Conservation (phyloP, 495 filamentous ascomycete genomes). For the Lasiosphaeriaceae sp. region DNA sequence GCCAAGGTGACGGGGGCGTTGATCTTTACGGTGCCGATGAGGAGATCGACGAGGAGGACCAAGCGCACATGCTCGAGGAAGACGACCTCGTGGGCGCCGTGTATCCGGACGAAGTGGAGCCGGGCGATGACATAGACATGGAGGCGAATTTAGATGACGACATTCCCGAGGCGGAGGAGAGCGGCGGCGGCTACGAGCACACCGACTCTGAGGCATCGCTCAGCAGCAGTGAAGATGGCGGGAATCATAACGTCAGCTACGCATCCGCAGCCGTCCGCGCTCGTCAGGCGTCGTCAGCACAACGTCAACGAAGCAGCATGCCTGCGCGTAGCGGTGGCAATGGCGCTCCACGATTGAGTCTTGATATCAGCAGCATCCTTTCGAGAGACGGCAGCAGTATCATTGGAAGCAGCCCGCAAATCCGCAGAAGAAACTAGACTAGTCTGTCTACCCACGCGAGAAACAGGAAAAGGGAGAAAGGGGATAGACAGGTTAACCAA, state of each 20-base stretch:
- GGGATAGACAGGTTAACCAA: neutral
- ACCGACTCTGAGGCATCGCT: slow-evolving; percentile 80
- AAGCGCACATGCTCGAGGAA: slow-evolving; percentile 49
- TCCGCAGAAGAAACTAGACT: slow-evolving; percentile 20
- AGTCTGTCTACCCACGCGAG: neutral
- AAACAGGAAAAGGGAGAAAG: neutral
- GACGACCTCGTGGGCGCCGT: slow-evolving; percentile 40
- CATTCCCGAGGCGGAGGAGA: slow-evolving; percentile 57
- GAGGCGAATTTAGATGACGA: slow-evolving; percentile 61
- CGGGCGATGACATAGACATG: slow-evolving; percentile 45
- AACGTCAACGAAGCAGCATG: slow-evolving; percentile 10
- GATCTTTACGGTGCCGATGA: slow-evolving; percentile 42
- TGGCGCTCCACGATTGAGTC: slow-evolving; percentile 35
- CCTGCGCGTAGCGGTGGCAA: neutral
- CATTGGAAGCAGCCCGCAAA: slow-evolving; percentile 42
- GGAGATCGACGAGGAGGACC: slow-evolving; percentile 43
- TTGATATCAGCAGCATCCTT: slow-evolving; percentile 48
- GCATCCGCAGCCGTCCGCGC: slow-evolving; percentile 2
- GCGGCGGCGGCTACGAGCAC: slow-evolving; percentile 62
- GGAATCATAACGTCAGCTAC: slow-evolving; percentile 17
- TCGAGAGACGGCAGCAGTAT: slow-evolving; percentile 47
- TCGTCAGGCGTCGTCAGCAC: slow-evolving; percentile 1
- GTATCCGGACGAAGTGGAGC: slow-evolving; percentile 18
- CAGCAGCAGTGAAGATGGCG: slow-evolving; percentile 33
- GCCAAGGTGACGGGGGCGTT: slow-evolving; percentile 16